phyloP scores from a whole-genome alignment of 2,329 filamentous ascomycete species.

The Xylaria sp. region DNA sequence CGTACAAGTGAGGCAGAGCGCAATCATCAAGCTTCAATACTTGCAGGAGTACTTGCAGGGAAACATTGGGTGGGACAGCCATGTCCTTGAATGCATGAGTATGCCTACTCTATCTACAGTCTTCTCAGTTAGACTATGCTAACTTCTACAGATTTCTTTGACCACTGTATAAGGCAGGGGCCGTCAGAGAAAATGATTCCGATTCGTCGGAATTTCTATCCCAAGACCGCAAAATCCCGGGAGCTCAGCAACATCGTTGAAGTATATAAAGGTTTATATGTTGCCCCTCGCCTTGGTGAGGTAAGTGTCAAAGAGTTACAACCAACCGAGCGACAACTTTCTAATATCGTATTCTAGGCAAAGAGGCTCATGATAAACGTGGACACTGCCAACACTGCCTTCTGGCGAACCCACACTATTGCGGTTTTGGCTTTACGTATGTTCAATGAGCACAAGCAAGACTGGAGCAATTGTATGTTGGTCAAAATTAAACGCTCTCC shows the following conservation, averaged over 20 bases:
- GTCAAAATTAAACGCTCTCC: not conserved
- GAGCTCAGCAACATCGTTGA: slow-evolving; percentile 71
- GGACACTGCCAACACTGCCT: slow-evolving; percentile 89
- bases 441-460: slow-evolving; percentile 30
- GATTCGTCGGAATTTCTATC: slow-evolving; percentile 86
- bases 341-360: slow-evolving; percentile 36
- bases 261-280: slow-evolving; percentile 88
- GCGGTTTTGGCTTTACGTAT: slow-evolving; percentile 43
- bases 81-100: slow-evolving; percentile 80
- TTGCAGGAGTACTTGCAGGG: slow-evolving; percentile 71
- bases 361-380: slow-evolving; percentile 80
- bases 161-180: slow-evolving; percentile 84
- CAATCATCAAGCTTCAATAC: slow-evolving; percentile 69
- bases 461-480: slow-evolving; percentile 41
- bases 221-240: slow-evolving; percentile 52
- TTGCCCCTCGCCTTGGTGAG: slow-evolving; percentile 78
- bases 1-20: slow-evolving; percentile 68
- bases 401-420: slow-evolving; percentile 65
- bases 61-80: slow-evolving; percentile 64
- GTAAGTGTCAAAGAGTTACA: slow-evolving; percentile 41
- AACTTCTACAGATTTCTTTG: slow-evolving; percentile 70
- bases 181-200: slow-evolving; percentile 70
- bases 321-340: not conserved
- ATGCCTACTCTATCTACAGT: slow-evolving; percentile 37
- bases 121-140: not conserved